Evolutionary conservation across 2,329 filamentous ascomycete genomes (phyloP), one percentile per base, ranked within the genome.

Genomic region (Fusarium sp.): DNA sequence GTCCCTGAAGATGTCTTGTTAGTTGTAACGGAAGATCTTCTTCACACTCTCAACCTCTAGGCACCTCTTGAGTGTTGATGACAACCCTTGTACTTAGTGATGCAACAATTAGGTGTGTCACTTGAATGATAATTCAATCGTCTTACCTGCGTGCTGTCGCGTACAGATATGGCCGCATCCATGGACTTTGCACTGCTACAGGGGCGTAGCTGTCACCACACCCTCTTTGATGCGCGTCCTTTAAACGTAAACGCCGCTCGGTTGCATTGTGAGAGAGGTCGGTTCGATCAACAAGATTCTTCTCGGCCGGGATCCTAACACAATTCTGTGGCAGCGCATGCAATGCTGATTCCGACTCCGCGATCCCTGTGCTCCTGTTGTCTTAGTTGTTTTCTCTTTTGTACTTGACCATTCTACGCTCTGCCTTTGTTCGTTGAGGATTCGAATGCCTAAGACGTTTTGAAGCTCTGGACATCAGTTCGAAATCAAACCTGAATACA

Each of bases 301-400:
- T 66, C 71, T 73, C 64, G 71, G 62, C 69, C 62, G 69, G 75
- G 55, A 60, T n/a, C 33, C 38, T 62, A 64, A 56, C 35, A 38
- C 18, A 59, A 57, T 58, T 47, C 65, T 66, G 66, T 57, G 42
- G 59, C 63, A 69, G 47, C 47, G 36, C 38, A 60, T 51, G 52
- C 42, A 73, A 51, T 45, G 44, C 66, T 51, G 59, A 58, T 33
- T 69, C 73, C 73, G 66, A 69, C 52, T 61, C 73, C 73, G 66
- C 69, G 66, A 51, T 28, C 49, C 31, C 54, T 64, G 44, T 38
- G 42, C n/a, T 38, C 26, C 64, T 70, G 65, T 66, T 55, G 42
- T 72, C 73, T 76, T 70, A 31, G 42, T 59, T 75, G 66, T 74
- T 75, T 51, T 54, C 73, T 64, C 73, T 60, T 45, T 42, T 28